Percentiles rank a stretch among this genome's conserved stretches.
Conservation (phyloP, 306 rosid genomes). For the Dalbergia cochinchinensis region DNA sequence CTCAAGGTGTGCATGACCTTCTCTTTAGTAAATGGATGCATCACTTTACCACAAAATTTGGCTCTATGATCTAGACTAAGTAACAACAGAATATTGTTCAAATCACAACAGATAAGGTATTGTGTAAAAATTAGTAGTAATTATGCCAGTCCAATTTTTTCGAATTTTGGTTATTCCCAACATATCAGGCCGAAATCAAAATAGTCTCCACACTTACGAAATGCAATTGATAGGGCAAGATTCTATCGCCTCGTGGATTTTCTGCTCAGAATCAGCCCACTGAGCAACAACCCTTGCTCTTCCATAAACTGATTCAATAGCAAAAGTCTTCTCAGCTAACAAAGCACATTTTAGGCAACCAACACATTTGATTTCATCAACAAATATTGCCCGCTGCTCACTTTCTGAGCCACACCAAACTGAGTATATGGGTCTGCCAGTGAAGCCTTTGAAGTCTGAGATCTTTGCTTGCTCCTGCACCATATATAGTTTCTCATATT, state of each 20-base stretch:
- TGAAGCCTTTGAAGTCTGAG: constrained; percentile 81
- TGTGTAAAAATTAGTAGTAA: not conserved
- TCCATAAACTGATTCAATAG: constrained; percentile 89
- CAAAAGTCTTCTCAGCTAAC: constrained; percentile 86
- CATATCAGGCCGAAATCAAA: not conserved
- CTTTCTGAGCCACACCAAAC: constrained; percentile 79
- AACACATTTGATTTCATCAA: constrained; percentile 87
- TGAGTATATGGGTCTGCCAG: constrained; percentile 87
- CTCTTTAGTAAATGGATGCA: not conserved
- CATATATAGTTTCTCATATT: constrained; percentile 8
- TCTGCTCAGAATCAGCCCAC: constrained; percentile 88
- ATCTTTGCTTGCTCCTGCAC: constrained; percentile 83
- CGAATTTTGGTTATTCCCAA: constrained; percentile 7
- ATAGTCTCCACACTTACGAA: constrained; percentile 66
- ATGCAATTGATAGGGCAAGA: constrained; percentile 97
- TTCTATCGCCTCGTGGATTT: constrained; percentile 77
- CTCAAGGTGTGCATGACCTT: not conserved
- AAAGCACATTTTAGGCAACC: constrained; percentile 97
- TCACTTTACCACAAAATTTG: constrained; percentile 6
- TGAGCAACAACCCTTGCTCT: constrained; percentile 95
- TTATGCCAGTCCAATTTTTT: not conserved
- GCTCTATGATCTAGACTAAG: constrained; percentile 11
- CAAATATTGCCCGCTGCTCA: constrained; percentile 86
- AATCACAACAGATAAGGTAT: constrained; percentile 6
- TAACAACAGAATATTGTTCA: not conserved